These are phyloP conservation scores for Yamadazyma kanchanaburiensis DNA, from an alignment of 1,139 yeast species.

Conservation along the genomic window DNA sequence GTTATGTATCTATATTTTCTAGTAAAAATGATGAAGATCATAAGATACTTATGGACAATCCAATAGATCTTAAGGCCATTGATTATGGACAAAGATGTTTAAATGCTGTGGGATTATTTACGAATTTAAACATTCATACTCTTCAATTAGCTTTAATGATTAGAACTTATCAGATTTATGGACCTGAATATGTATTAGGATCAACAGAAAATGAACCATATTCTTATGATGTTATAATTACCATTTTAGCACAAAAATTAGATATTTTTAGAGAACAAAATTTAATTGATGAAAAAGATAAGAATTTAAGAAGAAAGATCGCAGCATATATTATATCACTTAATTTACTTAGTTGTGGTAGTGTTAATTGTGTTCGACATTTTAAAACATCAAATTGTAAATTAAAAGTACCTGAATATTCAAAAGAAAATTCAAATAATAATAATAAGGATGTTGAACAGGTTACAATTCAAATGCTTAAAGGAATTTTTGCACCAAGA, in stretches of 20 bases:
- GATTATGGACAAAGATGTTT: constrained; percentile 36
- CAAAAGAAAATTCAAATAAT: constrained; percentile 4
- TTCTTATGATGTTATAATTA: constrained; percentile 3
- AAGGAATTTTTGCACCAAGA: constrained; percentile 3
- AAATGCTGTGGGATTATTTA: constrained; percentile 17
- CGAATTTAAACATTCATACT: constrained; percentile 38
- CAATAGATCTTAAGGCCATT: constrained; percentile 28
- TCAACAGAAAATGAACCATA: constrained; percentile 31
- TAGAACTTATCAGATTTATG: constrained; percentile 34
- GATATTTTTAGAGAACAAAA: constrained; percentile 48
- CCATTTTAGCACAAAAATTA: constrained; percentile 8
- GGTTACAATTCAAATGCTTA: constrained; percentile 1
- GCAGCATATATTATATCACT: constrained; percentile 3
- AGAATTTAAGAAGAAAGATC: constrained; percentile 3
- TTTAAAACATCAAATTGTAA: constrained; percentile 2
- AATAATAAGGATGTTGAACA: constrained; percentile 3
- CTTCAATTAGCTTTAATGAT: constrained; percentile 44
- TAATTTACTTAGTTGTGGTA: constrained; percentile 2
- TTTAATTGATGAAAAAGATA: constrained; percentile 4
- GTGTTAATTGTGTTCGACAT: constrained; percentile 3
- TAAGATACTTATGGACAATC: constrained; percentile 2
- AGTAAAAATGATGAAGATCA: constrained; percentile 1
- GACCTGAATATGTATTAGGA: constrained; percentile 34
- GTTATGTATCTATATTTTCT: constrained; percentile 18
- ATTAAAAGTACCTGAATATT: constrained; percentile 3